phyloP scores from a whole-genome alignment of 441 rosid genomes.

The Adansonia madagascariensis region DNA sequence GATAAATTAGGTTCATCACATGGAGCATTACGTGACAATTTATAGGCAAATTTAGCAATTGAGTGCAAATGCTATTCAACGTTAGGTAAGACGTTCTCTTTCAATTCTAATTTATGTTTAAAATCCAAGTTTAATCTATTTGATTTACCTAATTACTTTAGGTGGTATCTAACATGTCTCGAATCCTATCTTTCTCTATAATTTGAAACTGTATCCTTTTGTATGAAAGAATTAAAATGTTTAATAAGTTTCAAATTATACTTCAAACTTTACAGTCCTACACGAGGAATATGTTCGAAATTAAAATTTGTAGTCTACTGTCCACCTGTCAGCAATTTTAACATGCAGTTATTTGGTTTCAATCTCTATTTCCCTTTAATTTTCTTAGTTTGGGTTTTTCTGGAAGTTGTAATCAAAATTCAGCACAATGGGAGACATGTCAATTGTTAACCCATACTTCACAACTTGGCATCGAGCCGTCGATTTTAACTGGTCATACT shows the following conservation, averaged over 20 bases:
- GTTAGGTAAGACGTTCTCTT: too few species aligned
- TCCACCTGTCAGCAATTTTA: not conserved
- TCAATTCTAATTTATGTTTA: too few species aligned
- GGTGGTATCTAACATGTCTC: too few species aligned
- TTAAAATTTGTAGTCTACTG: too few species aligned
- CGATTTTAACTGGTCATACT: not conserved
- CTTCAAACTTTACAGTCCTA: too few species aligned
- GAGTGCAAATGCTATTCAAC: too few species aligned
- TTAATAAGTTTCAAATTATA: too few species aligned
- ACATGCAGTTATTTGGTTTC: not conserved
- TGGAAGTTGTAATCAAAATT: not conserved
- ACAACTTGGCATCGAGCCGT: not conserved
- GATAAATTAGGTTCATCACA: not conserved
- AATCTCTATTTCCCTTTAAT: not conserved
- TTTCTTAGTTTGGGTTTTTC: not conserved
- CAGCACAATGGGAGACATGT: not conserved
- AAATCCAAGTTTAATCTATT: too few species aligned
- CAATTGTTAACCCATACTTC: not conserved
- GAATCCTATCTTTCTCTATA: too few species aligned
- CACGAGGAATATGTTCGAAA: not conserved
- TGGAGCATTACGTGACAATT: not conserved
- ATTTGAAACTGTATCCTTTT: too few species aligned
- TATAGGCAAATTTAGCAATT: not conserved
- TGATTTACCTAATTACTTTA: too few species aligned
- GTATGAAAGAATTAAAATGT: too few species aligned